Percentiles rank a stretch among this genome's conserved stretches.
phyloP scores from a whole-genome alignment of 2,329 filamentous ascomycete species.

The Fusarium sororula region DNA sequence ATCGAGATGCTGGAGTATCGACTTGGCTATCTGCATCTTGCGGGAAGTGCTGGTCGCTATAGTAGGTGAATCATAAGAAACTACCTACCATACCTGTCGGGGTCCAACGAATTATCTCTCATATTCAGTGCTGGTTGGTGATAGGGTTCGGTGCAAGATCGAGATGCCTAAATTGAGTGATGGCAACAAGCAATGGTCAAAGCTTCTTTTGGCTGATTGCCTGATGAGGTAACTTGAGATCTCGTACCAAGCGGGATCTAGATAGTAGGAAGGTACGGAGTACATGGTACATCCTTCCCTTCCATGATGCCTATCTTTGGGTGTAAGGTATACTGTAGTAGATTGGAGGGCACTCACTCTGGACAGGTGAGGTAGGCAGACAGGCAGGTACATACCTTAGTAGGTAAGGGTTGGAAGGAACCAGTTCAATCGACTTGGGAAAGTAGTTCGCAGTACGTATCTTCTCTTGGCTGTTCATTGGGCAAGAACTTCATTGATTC shows the following conservation, averaged over 20 bases:
- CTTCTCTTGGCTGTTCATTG: background rate
- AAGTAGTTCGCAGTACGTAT: constrained; percentile 4
- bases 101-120: background rate
- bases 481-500: background rate
- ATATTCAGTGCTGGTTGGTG: background rate
- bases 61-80: background rate
- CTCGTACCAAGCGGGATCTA: constrained; percentile 33
- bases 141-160: background rate
- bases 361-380: background rate
- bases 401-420: background rate
- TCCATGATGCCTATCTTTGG: background rate
- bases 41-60: background rate
- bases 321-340: background rate
- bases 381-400: background rate
- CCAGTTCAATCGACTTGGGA: background rate
- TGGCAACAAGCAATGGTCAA: constrained; percentile 24
- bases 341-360: background rate
- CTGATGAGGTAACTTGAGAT: constrained; percentile 34
- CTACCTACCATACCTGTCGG: background rate
- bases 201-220: constrained; percentile 16
- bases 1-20: background rate
- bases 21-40: background rate
- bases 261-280: background rate
- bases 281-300: background rate
- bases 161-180: constrained; percentile 10